These are phyloP conservation scores for Blastocystis sp. DNA, from an alignment of 352 stramenopile genomes.

Conservation along the genomic window DNA sequence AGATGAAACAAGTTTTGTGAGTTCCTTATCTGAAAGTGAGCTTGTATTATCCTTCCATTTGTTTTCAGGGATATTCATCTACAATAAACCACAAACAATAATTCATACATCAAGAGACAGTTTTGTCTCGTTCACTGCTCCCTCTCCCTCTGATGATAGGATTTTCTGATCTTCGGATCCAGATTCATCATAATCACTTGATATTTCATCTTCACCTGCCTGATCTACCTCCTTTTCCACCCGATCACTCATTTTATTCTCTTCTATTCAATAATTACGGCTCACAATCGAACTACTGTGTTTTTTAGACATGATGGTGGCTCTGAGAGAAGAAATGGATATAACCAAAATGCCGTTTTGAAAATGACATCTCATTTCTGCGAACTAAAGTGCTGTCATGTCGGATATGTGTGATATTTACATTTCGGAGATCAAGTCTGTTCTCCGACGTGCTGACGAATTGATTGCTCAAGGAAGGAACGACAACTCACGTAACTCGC, in stretches of 20 bases:
- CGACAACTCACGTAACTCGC: conserved; percentile 24
- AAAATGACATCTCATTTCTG: conserved; percentile 9
- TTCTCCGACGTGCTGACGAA: conserved; percentile 49
- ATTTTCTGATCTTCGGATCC: not conserved
- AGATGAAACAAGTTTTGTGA: conserved; percentile 28
- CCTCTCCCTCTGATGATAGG: not conserved
- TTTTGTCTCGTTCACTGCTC: not conserved
- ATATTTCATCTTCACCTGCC: not conserved
- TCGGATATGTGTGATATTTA: conserved; percentile 67
- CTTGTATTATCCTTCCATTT: conserved; percentile 25
- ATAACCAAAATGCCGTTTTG: conserved; percentile 20
- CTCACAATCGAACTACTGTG: not conserved
- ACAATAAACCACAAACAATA: not conserved
- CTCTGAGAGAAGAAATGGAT: not conserved
- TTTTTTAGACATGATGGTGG: not conserved
- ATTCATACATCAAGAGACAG: not conserved
- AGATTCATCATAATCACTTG: not conserved
- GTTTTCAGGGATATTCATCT: conserved; percentile 9
- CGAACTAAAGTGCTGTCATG: conserved; percentile 5
- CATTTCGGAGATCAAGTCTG: conserved; percentile 60
- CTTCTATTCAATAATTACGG: not conserved
- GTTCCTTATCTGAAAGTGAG: conserved; percentile 21
- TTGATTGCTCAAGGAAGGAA: conserved; percentile 51
- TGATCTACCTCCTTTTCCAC: not conserved
- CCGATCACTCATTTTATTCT: not conserved